Evolutionary conservation across 345 rosid species (phyloP).

Genomic region (Syzygium grande): DNA sequence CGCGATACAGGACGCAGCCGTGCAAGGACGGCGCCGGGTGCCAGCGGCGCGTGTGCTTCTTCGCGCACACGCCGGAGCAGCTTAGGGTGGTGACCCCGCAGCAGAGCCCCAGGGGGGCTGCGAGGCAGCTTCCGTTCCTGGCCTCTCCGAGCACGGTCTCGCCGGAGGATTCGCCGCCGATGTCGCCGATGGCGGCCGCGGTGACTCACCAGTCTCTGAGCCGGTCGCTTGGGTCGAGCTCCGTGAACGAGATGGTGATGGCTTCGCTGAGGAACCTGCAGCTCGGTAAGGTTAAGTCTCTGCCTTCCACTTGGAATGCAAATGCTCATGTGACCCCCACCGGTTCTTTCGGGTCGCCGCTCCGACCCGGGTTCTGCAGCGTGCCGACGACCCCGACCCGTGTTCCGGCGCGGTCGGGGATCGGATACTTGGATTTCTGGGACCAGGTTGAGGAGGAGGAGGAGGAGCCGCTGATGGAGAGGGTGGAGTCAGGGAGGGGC

Average conservation of each 20-base stretch:
- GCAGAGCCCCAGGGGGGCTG: slow-evolving; percentile 48
- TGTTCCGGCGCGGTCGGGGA: slow-evolving; percentile 12
- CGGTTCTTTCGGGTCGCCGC: slow-evolving; percentile 32
- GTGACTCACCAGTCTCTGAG: slow-evolving; percentile 28
- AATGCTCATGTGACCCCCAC: not conserved
- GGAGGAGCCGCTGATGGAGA: slow-evolving; percentile 70
- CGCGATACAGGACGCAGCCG: slow-evolving; percentile 84
- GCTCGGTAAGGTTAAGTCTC: slow-evolving; percentile 48
- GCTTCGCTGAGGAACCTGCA: slow-evolving; percentile 60
- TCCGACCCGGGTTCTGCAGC: slow-evolving; percentile 52
- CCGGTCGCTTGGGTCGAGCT: slow-evolving; percentile 43
- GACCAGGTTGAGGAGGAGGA: slow-evolving; percentile 31
- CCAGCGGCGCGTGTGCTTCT: slow-evolving; percentile 75
- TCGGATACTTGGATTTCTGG: slow-evolving; percentile 38
- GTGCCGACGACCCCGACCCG: slow-evolving; percentile 55
- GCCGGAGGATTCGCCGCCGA: slow-evolving; percentile 38
- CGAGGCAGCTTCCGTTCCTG: slow-evolving; percentile 7
- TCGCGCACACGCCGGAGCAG: slow-evolving; percentile 87
- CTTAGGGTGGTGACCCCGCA: slow-evolving; percentile 42
- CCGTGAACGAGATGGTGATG: slow-evolving; percentile 44
- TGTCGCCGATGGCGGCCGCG: slow-evolving; percentile 51
- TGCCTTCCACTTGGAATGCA: slow-evolving; percentile 30
- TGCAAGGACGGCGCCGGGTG: slow-evolving; percentile 77
- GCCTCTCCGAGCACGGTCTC: slow-evolving; percentile 12
- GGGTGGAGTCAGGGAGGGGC: slow-evolving; percentile 78